These are phyloP conservation scores for Sclerotinia minor DNA, from an alignment of 2,329 filamentous ascomycete genomes.

Conservation along the genomic window DNA sequence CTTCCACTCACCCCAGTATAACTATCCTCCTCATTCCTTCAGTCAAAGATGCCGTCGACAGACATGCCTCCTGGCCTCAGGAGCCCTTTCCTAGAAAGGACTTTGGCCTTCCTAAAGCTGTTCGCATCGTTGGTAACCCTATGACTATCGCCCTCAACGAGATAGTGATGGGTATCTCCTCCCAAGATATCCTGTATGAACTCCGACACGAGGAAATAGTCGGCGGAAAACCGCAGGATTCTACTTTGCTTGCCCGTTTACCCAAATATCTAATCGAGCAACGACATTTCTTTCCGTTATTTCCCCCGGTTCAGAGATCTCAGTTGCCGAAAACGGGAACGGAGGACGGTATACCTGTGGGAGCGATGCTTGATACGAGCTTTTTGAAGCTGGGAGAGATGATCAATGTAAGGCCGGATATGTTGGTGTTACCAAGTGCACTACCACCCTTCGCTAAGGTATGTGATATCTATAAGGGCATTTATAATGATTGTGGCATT, in stretches of 20 bases:
- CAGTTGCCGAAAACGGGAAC: conserved; percentile 65
- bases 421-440: conserved; percentile 79
- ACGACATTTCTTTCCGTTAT: conserved; percentile 86
- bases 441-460: conserved; percentile 88
- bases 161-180: conserved; percentile 75
- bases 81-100: conserved; percentile 70
- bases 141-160: conserved; percentile 90
- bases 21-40: conserved; percentile 83
- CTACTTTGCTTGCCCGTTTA: conserved; percentile 55
- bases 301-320: conserved; percentile 72
- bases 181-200: conserved; percentile 82
- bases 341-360: conserved; percentile 61
- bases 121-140: conserved; percentile 81
- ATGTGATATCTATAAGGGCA: conserved; percentile 38
- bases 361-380: conserved; percentile 76
- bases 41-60: conserved; percentile 76
- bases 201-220: conserved; percentile 72
- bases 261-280: conserved; percentile 82
- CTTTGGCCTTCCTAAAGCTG: conserved; percentile 74
- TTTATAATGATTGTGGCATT: neutral
- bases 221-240: conserved; percentile 54
- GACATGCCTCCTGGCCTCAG: conserved; percentile 85
- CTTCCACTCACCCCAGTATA: conserved; percentile 69
- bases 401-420: conserved; percentile 80
- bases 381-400: conserved; percentile 91